These are phyloP conservation scores for Colletotrichum tropicale DNA, from an alignment of 2,329 filamentous ascomycete species.

Conservation along the genomic window DNA sequence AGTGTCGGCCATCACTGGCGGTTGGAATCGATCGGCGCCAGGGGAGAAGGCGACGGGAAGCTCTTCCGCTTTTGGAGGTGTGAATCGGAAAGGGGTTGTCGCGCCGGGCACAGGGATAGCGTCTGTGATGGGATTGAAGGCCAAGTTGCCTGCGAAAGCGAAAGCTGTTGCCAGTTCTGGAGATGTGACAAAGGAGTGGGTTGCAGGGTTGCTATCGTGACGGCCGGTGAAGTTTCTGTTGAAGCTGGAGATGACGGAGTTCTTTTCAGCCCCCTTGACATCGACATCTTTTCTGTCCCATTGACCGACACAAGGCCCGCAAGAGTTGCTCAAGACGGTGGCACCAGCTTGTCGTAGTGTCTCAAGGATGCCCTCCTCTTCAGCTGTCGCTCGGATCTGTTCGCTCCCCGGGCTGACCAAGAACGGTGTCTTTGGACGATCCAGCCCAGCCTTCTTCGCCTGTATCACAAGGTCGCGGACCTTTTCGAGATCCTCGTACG, in stretches of 20 bases:
- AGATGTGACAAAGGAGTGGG: slow-evolving; percentile 52
- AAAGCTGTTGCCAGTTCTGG: slow-evolving; percentile 49
- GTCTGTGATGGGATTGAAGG: slow-evolving; percentile 33
- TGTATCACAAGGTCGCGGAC: slow-evolving; percentile 31
- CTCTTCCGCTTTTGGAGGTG: slow-evolving; percentile 27
- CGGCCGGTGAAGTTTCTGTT: slow-evolving; percentile 41
- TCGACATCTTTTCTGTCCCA: slow-evolving; percentile 38
- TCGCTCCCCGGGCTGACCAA: slow-evolving; percentile 37
- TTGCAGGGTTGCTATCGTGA: slow-evolving; percentile 43
- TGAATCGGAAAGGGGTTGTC: slow-evolving; percentile 27
- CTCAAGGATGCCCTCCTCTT: slow-evolving; percentile 31
- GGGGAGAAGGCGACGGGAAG: slow-evolving; percentile 28
- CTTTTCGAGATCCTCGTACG: slow-evolving; percentile 38
- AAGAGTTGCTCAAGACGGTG: slow-evolving; percentile 34
- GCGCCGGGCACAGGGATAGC: slow-evolving; percentile 18
- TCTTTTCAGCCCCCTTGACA: slow-evolving; percentile 26
- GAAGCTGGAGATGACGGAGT: slow-evolving; percentile 37
- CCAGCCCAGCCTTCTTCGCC: slow-evolving; percentile 31
- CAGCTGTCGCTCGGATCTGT: slow-evolving; percentile 34
- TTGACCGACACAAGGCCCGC: slow-evolving; percentile 37
- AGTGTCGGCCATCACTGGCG: slow-evolving; percentile 23
- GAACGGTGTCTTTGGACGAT: slow-evolving; percentile 31
- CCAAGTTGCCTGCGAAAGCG: slow-evolving; percentile 41
- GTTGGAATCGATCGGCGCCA: slow-evolving; percentile 30
- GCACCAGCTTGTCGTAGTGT: slow-evolving; percentile 31